Base-by-base conservation (phyloP, 106 monocot genomes). In the Cymbidium sinense region DNA sequence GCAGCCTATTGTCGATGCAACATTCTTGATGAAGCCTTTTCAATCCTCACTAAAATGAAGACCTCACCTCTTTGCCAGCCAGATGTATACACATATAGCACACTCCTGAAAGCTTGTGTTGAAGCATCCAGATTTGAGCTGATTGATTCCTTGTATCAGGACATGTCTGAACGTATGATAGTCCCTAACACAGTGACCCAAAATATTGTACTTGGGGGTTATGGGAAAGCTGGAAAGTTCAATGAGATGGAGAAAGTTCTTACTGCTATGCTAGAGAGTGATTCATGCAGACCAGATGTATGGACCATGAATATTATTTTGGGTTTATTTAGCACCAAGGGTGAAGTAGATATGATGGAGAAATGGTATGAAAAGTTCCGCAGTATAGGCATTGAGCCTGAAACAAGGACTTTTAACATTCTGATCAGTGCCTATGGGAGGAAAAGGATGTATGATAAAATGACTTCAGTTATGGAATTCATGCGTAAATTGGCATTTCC, bases 291-390 rank as follows among this genome's bases (percentile, higher is more conserved):
- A 73, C 94, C 92, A 2, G 94, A 98, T 86, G 88, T 89, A 1
- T 98, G 94, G 94, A 94, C 96, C 23, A 92, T 98, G 94, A 98
- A 94, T 74, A 94, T 91, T 12, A 90, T 98, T 34, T 74, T 94
- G n/a, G 81, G 88, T 58, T 78, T 98, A 31, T 89, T 94, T 81
- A 86, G 94, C 21, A 88, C 88, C 77, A 85, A 58, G 70, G 94
- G 94, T 10, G 81, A 87, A 29, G 75, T 94, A 39, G 89, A 91
- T 23, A 34, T 79, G 64, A 96, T 96, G 96, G 96, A 92, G 27
- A 94, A 83, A 76, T 96, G 96, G 96, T 96, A 96, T 70, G 96
- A 96, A 76, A 94, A 86, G 65, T 94, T 96, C 43, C 81, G 96
- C 15, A 70, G 82, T 39, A 75, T 85, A 50, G 96, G 93, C 50